Conservation (phyloP, 306 rosid species). For the Glycine soja region DNA sequence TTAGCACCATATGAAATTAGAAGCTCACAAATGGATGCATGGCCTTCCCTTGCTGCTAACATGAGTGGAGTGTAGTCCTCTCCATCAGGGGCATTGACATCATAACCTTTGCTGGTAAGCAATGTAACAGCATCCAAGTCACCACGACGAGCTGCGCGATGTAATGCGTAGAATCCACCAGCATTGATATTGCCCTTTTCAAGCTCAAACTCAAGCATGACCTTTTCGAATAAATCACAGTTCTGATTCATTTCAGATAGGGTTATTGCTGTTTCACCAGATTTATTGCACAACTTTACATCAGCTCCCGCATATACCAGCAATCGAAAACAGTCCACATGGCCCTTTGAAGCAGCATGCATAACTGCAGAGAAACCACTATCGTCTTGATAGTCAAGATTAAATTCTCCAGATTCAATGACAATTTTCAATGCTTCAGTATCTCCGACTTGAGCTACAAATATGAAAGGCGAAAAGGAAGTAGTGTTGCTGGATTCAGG, state of each 20-base stretch:
- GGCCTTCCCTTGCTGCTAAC: conserved; percentile 93
- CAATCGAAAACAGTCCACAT: conserved; percentile 75
- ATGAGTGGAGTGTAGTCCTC: conserved; percentile 90
- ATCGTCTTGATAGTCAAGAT: conserved; percentile 78
- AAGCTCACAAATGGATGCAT: conserved; percentile 67
- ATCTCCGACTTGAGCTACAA: conserved; percentile 78
- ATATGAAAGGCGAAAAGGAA: conserved; percentile 66
- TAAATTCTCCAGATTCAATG: conserved; percentile 61
- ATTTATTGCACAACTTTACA: conserved; percentile 72
- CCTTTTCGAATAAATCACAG: conserved; percentile 78
- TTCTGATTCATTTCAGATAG: conserved; percentile 65
- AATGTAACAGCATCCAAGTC: conserved; percentile 76
- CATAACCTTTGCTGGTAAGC: conserved; percentile 78
- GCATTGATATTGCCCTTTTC: conserved; percentile 76
- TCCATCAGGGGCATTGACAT: conserved; percentile 76
- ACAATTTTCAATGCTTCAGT: conserved; percentile 72
- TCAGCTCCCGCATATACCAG: conserved; percentile 91
- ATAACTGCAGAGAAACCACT: conserved; percentile 80
- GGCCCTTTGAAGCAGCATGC: conserved; percentile 78
- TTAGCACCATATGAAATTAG: conserved; percentile 75
- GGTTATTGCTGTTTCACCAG: conserved; percentile 78
- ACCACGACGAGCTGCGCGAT: conserved; percentile 88
- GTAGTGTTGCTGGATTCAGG: conserved; percentile 70
- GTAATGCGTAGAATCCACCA: conserved; percentile 87
- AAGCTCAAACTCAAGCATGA: conserved; percentile 86